These are phyloP conservation scores for Xylaria bambusicola DNA, from an alignment of 495 filamentous ascomycete genomes.

Conservation along the genomic window DNA sequence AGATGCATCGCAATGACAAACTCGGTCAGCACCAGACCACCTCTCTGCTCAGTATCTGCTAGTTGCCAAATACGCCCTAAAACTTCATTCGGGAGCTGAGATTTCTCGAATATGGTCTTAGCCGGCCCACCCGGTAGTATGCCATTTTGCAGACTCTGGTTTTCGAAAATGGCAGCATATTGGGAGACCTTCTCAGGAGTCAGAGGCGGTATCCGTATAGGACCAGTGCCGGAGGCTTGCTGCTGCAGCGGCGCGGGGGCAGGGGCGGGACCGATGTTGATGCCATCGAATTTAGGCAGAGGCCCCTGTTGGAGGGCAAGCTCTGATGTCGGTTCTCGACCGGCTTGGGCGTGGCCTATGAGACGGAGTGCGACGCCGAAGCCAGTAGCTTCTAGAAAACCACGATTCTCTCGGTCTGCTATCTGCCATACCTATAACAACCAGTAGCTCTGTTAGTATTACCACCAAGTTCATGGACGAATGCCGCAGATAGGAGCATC, in stretches of 20 bases:
- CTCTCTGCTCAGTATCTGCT: constrained; percentile 88
- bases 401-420: constrained; percentile 93
- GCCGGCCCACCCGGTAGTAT: constrained; percentile 87
- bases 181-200: constrained; percentile 86
- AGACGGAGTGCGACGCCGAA: constrained; percentile 89
- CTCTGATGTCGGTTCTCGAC: constrained; percentile 76
- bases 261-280: constrained; percentile 48
- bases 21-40: constrained; percentile 83
- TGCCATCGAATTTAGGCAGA: constrained; percentile 87
- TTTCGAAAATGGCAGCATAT: constrained; percentile 83
- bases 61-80: constrained; percentile 94
- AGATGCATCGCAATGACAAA: constrained; percentile 99
- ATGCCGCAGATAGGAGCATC: background rate
- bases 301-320: constrained; percentile 73
- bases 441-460: constrained; percentile 22
- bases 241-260: constrained; percentile 58
- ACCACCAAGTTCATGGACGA: background rate
- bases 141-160: constrained; percentile 75
- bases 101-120: constrained; percentile 92
- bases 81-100: constrained; percentile 83
- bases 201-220: constrained; percentile 87
- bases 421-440: constrained; percentile 91
- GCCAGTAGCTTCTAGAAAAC: constrained; percentile 85
- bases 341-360: constrained; percentile 93
- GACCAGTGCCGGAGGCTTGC: constrained; percentile 65